A percentile compares a stretch with the other conserved stretches of the same genome.
Evolutionary conservation across 2,329 filamentous ascomycete species (phyloP).

Genomic region (Fusarium aywerte): DNA sequence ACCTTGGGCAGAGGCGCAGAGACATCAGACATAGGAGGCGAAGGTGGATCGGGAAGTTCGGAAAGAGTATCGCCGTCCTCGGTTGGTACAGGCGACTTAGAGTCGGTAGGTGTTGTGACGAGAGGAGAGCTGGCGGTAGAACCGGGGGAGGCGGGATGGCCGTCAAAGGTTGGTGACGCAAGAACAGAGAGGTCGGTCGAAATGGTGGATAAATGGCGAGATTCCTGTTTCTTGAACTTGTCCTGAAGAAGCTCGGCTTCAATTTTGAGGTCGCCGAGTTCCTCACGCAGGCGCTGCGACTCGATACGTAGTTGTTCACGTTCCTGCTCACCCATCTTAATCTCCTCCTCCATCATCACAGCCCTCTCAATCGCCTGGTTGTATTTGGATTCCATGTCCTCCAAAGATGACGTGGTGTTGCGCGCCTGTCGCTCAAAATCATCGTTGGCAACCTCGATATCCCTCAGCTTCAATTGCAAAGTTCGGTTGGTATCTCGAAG

Average conservation of each 20-base stretch:
- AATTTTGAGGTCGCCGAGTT: conserved; percentile 91
- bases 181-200: conserved; percentile 71
- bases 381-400: conserved; percentile 97
- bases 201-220: conserved; percentile 67
- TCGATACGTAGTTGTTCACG: conserved; percentile 90
- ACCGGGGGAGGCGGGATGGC: conserved; percentile 76
- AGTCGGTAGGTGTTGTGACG: conserved; percentile 82
- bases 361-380: conserved; percentile 91
- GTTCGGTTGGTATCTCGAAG: conserved; percentile 86
- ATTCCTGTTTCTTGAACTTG: conserved; percentile 82
- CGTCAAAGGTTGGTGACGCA: conserved; percentile 79
- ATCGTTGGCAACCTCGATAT: conserved; percentile 98
- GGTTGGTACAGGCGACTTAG: conserved; percentile 69
- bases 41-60: conserved; percentile 84
- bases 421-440: conserved; percentile 97
- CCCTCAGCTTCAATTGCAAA: conserved; percentile 83
- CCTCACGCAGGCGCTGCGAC: conserved; percentile 87
- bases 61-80: conserved; percentile 65
- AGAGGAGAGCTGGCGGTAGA: conserved; percentile 94
- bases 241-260: conserved; percentile 94
- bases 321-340: conserved; percentile 90
- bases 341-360: conserved; percentile 95
- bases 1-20: conserved; percentile 70
- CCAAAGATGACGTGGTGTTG: conserved; percentile 93
- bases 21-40: conserved; percentile 90